Evolutionary conservation across 1,284 basidiomycete genomes (phyloP).

Genomic region (Schizophyllum amplum): DNA sequence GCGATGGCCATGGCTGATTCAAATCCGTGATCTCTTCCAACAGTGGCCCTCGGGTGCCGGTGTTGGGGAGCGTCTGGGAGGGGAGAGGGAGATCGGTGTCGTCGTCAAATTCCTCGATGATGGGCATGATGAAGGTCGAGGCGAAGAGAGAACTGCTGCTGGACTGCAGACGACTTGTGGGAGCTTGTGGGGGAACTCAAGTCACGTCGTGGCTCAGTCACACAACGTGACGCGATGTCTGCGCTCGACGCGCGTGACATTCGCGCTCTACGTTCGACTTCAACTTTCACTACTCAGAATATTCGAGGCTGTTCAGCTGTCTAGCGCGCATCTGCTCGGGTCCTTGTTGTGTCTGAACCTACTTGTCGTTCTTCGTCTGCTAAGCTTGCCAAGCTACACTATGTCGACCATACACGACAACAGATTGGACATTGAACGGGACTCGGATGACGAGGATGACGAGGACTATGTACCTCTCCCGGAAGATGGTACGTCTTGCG

Average conservation of each 20-base stretch:
- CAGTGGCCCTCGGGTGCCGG: constrained; percentile 63
- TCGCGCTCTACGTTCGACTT: no score
- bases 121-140: background rate
- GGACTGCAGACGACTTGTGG: background rate
- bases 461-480: constrained; percentile 1
- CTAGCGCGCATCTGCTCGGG: no score
- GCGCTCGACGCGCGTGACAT: no score
- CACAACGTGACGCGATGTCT: no score
- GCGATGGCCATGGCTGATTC: constrained; percentile 33
- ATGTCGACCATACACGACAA: background rate
- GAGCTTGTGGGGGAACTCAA: no score
- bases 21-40: constrained; percentile 61
- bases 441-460: constrained; percentile 4
- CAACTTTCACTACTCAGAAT: no score
- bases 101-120: constrained; percentile 72
- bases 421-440: background rate
- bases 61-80: constrained; percentile 53
- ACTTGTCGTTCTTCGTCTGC: no score
- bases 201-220: background rate
- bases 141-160: no score
- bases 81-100: constrained; percentile 79
- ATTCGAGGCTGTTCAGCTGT: no score
- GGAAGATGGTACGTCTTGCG: background rate
- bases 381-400: background rate
- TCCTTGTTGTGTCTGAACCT: no score